Base-by-base conservation (phyloP, 2,329 filamentous ascomycete species). In the Dothideomycetidae sp. region DNA sequence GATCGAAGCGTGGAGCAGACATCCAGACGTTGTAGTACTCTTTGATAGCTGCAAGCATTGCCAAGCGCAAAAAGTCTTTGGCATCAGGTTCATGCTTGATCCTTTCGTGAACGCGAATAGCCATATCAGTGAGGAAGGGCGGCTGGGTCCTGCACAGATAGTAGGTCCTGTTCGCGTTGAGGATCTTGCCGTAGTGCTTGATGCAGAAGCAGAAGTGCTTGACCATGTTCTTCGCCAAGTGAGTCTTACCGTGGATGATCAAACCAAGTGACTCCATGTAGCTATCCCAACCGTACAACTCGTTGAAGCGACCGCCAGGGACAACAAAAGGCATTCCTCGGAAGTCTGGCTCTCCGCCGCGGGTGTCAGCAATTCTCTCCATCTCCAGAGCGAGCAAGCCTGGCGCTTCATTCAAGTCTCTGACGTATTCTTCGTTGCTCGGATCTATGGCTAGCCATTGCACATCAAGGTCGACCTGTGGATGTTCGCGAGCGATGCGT, bases 171-270 rank as follows among this genome's bases (percentile, higher is more conserved):
- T 90, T 98, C 36, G 90, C 90, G 59, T 98, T 98, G 47, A 96
- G 73, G 42, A 98, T 93, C 65, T 96, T 98, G 52, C 86, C 88
- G 55, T 98, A 98, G 60, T 98, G 88, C 56, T 86, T 78, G 59
- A 98, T 96, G 62, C 84, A 93, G 66, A 98, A 98, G 58, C 84
- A 92, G 58, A 96, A 96, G 63, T 98, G 93, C 50, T 73, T 68
- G 36, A 96, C 86, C 84, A 98, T 96, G 34, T 79, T 73, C 64
- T 94, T 93, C 48, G 85, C 85, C 39, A 96, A 64, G 51, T 94
- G 76, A 14, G 84, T 75, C 42, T 82, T 77, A 54, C 90, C 81
- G 53, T 88, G 84, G 49, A 84, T 74, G 42, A 96, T 66, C 41
- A 98, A 69, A 12, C 90, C 90, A 3, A 96, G 67, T 4, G 88